Base-by-base conservation (phyloP, 768 basidiomycete species). In the Leccinum subtestaceum region DNA sequence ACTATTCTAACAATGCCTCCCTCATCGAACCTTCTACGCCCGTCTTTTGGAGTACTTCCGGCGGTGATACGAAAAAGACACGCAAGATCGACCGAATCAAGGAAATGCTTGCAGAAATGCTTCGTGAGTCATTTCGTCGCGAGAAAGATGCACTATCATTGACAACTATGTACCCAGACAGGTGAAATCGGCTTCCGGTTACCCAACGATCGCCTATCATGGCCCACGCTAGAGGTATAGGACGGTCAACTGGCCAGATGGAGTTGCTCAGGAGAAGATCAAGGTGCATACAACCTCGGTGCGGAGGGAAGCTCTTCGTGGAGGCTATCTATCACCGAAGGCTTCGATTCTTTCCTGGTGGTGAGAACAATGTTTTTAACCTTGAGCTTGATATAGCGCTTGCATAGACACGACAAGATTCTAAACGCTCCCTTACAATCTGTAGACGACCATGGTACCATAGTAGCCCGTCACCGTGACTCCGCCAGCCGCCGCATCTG, bases 71-170 rank as follows among this genome's bases (percentile, higher is more conserved):
- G 5, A 29, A 32, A 17, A 53, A 15, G 31, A 40, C 8, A 8
- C 36, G 6, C 9, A 63, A 52, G 59, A 55, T 63, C 1, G 32
- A 55, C 21, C 25, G n/a, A 19, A 58, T 65, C 40, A 58, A 55
- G 13, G 10, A 52, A 21, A 31, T 9, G 8, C 29, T 55, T 7
- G 45, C 52, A 5, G 19, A 48, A 2, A 60, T 56, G 58, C 53
- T 63, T 55, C 48, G 59, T 63, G 11, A 54, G 61, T 55, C 15
- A 17, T 52, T 19, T 19, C 8, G 4, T 43, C 9, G 17, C 10
- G 13, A 21, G 21, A 19, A 12, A 46, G 17, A 27, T 29, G 27
- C 27, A 29, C 27, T 29, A 40, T 17, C 17, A 17, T n/a, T 10
- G 17, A n/a, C 17, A 8, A 40, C 4, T 4, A 40, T 40, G 21